Base-by-base conservation (phyloP, 805 yeast genomes). In the Nakazawaea laoshanensis region DNA sequence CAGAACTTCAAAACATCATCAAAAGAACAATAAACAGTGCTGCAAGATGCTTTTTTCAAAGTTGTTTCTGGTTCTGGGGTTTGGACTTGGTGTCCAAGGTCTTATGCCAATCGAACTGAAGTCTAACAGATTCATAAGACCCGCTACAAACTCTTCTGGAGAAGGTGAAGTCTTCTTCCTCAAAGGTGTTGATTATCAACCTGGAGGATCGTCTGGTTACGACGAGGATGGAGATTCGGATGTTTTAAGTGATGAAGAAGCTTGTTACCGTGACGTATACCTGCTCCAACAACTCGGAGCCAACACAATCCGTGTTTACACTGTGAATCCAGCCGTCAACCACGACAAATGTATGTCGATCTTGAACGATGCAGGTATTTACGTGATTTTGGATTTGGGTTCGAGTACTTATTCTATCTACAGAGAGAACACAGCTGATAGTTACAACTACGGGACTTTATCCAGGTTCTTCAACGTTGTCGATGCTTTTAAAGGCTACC, bases 281-380 rank as follows among this genome's bases (percentile, higher is more conserved):
- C 73, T 73, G 37, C 71, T 88, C 49, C 84, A 81, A 59, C 75
- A 84, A 48, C 63, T 88, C 32, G 95, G 95, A 4, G 66, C 81
- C 49, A 88, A 88, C 61, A 82, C 95, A 27, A 66, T 88, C 40
- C 73, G 96, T 54, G 80, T 87, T 14, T 85, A 88, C 58, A 73
- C 87, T 3, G 58, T 81, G 39, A 83, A 83, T 50, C 95, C 95
- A 38, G 85, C 84, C 42, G 60, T 82, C 29, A 70, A 85, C 59
- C 96, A 87, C 50, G 94, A 85, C 50, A 82, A 81, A 53, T 88
- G 96, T 64, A 84, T 88, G 92, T 66, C 86, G n/a, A 69, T 75
- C 42, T 74, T 86, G 52, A 85, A 83, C 47, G 79, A 82, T 40
- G 96, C 94, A 3, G 96, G 97, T 19, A 86, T 88, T 44, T 89